Evolutionary conservation across 495 filamentous ascomycete species (phyloP).

Genomic region (Podospora sp.): DNA sequence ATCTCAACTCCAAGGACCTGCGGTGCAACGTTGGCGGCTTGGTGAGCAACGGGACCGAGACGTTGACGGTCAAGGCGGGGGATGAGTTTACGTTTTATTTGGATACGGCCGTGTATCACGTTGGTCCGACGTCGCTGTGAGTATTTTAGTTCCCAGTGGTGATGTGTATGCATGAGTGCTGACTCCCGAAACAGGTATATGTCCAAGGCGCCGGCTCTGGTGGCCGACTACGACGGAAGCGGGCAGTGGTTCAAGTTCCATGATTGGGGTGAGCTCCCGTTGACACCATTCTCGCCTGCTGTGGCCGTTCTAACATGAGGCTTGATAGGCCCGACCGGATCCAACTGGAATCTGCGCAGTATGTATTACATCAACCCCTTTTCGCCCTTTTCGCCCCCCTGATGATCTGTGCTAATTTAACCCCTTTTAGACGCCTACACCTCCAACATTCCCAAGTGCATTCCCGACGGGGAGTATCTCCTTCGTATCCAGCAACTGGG

Average conservation of each 20-base stretch:
- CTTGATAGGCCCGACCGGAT: constrained; percentile 21
- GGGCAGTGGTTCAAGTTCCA: constrained; percentile 59
- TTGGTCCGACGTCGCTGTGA: constrained; percentile 21
- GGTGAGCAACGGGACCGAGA: constrained; percentile 50
- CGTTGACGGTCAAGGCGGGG: constrained; percentile 52
- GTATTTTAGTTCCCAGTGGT: background rate
- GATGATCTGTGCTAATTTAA: background rate
- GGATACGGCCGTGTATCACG: constrained; percentile 37
- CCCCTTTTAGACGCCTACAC: constrained; percentile 44
- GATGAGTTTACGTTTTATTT: constrained; percentile 54
- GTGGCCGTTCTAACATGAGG: constrained; percentile 40
- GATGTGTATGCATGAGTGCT: no score
- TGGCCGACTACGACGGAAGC: constrained; percentile 50
- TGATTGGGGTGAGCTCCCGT: constrained; percentile 46
- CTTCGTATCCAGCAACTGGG: constrained; percentile 64
- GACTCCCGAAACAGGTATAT: constrained; percentile 41
- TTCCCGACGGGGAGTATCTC: constrained; percentile 62
- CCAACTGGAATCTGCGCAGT: constrained; percentile 48
- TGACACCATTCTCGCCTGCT: constrained; percentile 30
- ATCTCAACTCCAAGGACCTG: constrained; percentile 55
- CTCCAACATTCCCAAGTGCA: constrained; percentile 56
- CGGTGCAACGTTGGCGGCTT: constrained; percentile 61
- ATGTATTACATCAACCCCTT: constrained; percentile 3
- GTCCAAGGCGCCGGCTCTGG: constrained; percentile 53
- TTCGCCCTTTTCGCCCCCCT: background rate